Base-by-base conservation (phyloP, 306 rosid species). In the Alnus rubra region DNA sequence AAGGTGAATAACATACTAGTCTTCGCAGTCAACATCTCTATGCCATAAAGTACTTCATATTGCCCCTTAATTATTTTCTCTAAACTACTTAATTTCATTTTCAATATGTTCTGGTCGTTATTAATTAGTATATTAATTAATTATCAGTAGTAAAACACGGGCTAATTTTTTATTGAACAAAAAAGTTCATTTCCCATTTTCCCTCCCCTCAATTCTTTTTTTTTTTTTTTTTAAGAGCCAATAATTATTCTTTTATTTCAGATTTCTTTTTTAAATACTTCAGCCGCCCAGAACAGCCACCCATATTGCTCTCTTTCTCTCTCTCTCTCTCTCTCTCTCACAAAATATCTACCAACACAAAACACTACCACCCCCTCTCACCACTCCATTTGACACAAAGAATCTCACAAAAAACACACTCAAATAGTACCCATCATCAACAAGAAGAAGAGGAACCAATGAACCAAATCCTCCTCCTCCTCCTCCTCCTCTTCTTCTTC, bases 221-320 rank as follows among this genome's bases (percentile, higher is more conserved):
- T 23, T 48, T 44, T 19, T 7, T 56, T 51, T 73, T 53, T 39
- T 62, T 56, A 33, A 33, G 1, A 33, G 69, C 65, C 79, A 62
- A 84, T 74, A 77, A 80, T 83, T 60, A 77, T 53, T 45, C 54
- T 60, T 69, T 16, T 45, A 7, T 50, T 35, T 59, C 63, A 19
- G 45, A 69, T 81, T 74, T 59, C 60, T 80, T 84, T 79, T 85
- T 87, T 88, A 89, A 88, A 79, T 86, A 75, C 90, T 87, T 30
- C 76, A 83, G 92, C 97, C 94, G 95, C 93, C 93, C 91, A 92
- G 94, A 92, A 88, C 48, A 92, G 92, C 96, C 94, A 92, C 89
- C 93, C 96, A 92, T 89, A 70, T 85, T 87, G 84, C 94, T 33
- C 77, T 80, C 69, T 68, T 69, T 73, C 82, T 86, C 88, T 86